These are phyloP conservation scores for Phialophora chinensis DNA, from an alignment of 2,329 filamentous ascomycete species.

Conservation along the genomic window DNA sequence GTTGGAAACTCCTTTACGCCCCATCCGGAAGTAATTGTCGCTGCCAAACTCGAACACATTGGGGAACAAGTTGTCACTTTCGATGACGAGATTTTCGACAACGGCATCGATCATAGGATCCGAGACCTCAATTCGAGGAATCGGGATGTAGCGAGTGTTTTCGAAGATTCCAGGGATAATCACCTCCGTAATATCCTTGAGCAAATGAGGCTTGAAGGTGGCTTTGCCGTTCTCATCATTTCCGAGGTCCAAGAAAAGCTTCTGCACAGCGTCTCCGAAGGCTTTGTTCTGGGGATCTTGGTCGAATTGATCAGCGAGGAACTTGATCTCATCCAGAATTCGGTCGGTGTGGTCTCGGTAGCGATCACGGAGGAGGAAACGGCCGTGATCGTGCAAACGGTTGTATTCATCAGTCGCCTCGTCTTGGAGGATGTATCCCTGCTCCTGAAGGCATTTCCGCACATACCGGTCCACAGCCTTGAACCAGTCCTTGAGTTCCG, in stretches of 20 bases:
- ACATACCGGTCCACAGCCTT: slow-evolving; percentile 76
- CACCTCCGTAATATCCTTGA: slow-evolving; percentile 86
- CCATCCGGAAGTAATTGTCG: slow-evolving; percentile 95
- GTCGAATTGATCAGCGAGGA: slow-evolving; percentile 86
- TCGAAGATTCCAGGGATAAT: slow-evolving; percentile 84
- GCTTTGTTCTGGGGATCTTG: slow-evolving; percentile 83
- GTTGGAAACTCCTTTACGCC: slow-evolving; percentile 82
- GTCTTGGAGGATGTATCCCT: slow-evolving; percentile 89
- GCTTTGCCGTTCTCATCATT: slow-evolving; percentile 83
- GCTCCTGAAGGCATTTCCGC: slow-evolving; percentile 81
- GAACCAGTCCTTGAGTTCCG: slow-evolving; percentile 90
- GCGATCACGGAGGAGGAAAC: slow-evolving; percentile 84
- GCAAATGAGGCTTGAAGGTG: slow-evolving; percentile 86
- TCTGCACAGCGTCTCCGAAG: slow-evolving; percentile 76
- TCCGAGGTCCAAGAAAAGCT: slow-evolving; percentile 88
- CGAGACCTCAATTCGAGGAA: slow-evolving; percentile 91
- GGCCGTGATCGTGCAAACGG: slow-evolving; percentile 80
- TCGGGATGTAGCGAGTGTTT: slow-evolving; percentile 84
- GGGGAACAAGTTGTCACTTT: slow-evolving; percentile 95
- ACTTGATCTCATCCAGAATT: slow-evolving; percentile 87
- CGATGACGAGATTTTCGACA: slow-evolving; percentile 91
- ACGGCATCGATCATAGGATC: slow-evolving; percentile 84
- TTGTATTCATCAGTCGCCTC: slow-evolving; percentile 81
- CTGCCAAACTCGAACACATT: slow-evolving; percentile 86
- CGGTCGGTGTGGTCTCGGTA: slow-evolving; percentile 86